Base-by-base conservation (phyloP, 2,329 filamentous ascomycete genomes). In the Incumbomyces delicatus region DNA sequence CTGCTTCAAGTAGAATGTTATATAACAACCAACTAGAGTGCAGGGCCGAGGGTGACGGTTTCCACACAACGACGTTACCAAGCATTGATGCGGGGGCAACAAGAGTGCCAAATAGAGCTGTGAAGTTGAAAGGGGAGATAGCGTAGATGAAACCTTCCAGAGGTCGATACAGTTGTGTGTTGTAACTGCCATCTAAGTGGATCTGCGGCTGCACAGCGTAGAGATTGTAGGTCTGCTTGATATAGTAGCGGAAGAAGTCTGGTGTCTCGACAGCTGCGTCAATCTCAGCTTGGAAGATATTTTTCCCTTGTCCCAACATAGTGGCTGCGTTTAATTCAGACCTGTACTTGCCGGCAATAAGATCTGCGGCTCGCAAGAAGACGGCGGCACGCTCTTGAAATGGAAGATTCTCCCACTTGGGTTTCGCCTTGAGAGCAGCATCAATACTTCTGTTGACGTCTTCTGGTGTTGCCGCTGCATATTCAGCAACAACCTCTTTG, bases 11-110 rank as follows among this genome's bases (percentile, higher is more conserved):
- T 6, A 69, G 53, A 32, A 69, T 68, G 46, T 67, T 57, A 39
- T 68, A 54, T 0, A 69, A 41, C 2, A 69, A 51, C 34, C 54
- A 59, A 10, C 60, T 66, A 7, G 65, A 44, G 38, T 65, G 60
- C 10, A 67, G 55, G 10, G 56, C 56, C 2, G 50, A 58, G 1
- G 59, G 58, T 1, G 64, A 63, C 5, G 66, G 66, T 53, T 69
- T 69, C 66, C 66, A 69, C n/a, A 69, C 20, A 0, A 69, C 64
- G 1, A 69, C 66, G 22, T 69, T 69, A 1, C 66, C 66, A 44
- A 69, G 47, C 1, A 69, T 42, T 0, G 61, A 60, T 10, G 66
- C 63, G 0, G 56, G 60, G 2, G 57, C 59, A 5, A 66, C 51
- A 1, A 69, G 56, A 34, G 59, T 66, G 2, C 57, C 66, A 6